Evolutionary conservation across 169 alveolate species (phyloP), one percentile per base, ranked within the genome.

Genomic region (Theileria equi): DNA sequence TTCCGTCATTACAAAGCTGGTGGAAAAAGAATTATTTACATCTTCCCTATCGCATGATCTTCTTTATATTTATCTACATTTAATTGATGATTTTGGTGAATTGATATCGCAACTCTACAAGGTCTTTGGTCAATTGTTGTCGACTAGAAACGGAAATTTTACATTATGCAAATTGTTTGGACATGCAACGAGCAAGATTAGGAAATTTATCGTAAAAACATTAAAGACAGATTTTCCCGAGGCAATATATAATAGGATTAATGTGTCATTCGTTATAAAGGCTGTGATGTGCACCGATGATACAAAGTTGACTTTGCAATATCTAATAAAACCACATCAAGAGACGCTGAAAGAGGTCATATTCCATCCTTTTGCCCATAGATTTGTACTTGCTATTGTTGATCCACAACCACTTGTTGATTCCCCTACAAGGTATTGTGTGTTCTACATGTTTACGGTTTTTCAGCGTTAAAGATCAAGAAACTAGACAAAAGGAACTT

Each of bases 11-110:
- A 17, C 62, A 29, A 74, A 64, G 41, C 41, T 74, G 84, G 73
- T 66, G 5, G 84, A 74, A 38, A 74, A 74, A 72, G 84, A 68
- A 44, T 64, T 60, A 61, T 21, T 74, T 44, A 48, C 45, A 3
- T 54, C 84, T 2, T 35, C 73, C 6, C 38, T 74, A n/a, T 62
- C 84, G 13, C 84, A 74, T 31, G 84, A 74, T 36, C 0, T 74
- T 26, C 36, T 74, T 17, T 74, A 34, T 19, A 32, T 74, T 0
- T 74, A 74, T 41, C 43, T 68, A 71, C 47, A 45, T 17, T 23
- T 74, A 35, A 25, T 62, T 5, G 78, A 74, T 32, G 53, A 63
- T 61, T 55, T 60, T 54, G 59, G 44, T 8, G 80, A 74, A 36
- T 10, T 74, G 74, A 49, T 64, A 45, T 40, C 63, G 45, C 72